Conservation (phyloP, 2,329 filamentous ascomycete species). For the Sporothrix sp. region DNA sequence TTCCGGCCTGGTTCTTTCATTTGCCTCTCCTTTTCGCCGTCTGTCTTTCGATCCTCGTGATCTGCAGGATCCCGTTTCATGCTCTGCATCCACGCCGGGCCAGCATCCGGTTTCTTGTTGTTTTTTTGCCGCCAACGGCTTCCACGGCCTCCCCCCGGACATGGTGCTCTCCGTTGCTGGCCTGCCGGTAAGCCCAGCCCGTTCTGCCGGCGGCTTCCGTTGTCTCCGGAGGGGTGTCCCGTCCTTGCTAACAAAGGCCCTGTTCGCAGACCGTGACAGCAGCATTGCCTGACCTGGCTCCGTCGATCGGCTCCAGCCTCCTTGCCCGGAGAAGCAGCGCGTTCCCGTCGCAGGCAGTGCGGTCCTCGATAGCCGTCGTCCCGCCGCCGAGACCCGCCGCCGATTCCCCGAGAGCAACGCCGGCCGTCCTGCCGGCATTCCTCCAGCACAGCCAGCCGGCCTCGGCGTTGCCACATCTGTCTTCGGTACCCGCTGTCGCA, state of each 20-base stretch:
- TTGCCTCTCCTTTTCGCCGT: neutral
- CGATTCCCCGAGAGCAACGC: too few species aligned
- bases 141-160: neutral
- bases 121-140: too few species aligned
- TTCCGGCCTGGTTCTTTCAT: neutral
- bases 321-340: constrained; percentile 30
- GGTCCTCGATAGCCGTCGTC: constrained; percentile 9
- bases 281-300: constrained; percentile 36
- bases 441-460: constrained; percentile 21
- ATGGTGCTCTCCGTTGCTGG: constrained; percentile 14
- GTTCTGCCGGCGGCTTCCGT: too few species aligned
- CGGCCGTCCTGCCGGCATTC: too few species aligned
- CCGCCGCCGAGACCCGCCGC: neutral
- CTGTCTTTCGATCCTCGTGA: neutral
- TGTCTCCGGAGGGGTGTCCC: too few species aligned
- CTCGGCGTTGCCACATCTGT: constrained; percentile 19
- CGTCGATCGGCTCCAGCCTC: constrained; percentile 34
- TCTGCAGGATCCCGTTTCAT: too few species aligned
- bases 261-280: constrained; percentile 29
- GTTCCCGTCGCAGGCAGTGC: too few species aligned
- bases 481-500: constrained; percentile 21
- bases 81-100: too few species aligned
- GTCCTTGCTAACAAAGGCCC: neutral
- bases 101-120: too few species aligned
- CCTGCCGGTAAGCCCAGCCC: constrained; percentile 12